Evolutionary conservation across 2,329 filamentous ascomycete species (phyloP).

Genomic region (Pestalotiopsis sp.): DNA sequence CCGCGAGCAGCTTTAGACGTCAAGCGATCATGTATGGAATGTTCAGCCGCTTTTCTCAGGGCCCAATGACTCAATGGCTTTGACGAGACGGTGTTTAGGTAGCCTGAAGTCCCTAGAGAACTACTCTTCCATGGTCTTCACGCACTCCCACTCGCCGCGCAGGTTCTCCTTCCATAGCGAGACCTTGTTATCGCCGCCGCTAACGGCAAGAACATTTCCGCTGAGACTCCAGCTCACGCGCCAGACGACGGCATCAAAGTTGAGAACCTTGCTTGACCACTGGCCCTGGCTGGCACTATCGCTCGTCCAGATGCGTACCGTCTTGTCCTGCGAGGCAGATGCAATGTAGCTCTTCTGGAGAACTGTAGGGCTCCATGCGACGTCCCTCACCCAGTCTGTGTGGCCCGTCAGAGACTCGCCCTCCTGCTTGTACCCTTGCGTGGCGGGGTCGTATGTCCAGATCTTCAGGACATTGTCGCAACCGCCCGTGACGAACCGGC

Average conservation of each 20-base stretch:
- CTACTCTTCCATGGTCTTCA: constrained; percentile 94
- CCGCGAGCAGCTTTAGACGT: no score
- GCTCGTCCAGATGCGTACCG: constrained; percentile 93
- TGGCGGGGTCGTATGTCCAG: constrained; percentile 77
- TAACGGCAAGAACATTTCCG: constrained; percentile 93
- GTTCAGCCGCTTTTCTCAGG: no score
- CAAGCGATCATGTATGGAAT: no score
- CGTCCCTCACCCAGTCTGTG: constrained; percentile 95
- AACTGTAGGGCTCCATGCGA: constrained; percentile 95
- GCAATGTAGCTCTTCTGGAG: constrained; percentile 97
- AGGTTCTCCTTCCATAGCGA: constrained; percentile 98
- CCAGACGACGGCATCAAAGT: constrained; percentile 91
- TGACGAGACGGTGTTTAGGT: background rate
- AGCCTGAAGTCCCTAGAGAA: background rate
- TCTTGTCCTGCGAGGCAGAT: constrained; percentile 94
- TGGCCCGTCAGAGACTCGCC: constrained; percentile 75
- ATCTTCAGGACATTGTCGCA: constrained; percentile 94
- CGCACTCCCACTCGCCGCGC: constrained; percentile 93
- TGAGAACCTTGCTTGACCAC: constrained; percentile 84
- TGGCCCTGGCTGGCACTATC: constrained; percentile 67
- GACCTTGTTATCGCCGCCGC: constrained; percentile 94
- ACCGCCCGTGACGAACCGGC: constrained; percentile 91
- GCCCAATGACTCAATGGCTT: no score
- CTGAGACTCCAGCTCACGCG: constrained; percentile 97
- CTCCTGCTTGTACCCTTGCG: constrained; percentile 64